Percentiles rank a stretch among this genome's conserved stretches.
These are phyloP conservation scores for Camelina hispida DNA, from an alignment of 345 rosid genomes.

Conservation along the genomic window DNA sequence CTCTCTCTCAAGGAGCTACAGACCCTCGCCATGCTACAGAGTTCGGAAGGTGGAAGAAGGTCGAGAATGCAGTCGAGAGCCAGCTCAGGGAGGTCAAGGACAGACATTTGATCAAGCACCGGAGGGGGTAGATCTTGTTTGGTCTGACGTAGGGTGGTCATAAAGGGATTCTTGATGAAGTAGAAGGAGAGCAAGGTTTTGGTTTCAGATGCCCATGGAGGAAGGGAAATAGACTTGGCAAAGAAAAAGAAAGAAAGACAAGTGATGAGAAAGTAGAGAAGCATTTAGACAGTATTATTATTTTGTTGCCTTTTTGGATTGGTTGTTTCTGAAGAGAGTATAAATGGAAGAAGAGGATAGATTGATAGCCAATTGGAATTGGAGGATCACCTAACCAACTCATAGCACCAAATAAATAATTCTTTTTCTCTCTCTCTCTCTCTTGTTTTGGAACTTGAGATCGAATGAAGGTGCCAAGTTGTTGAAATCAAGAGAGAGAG, in stretches of 20 bases:
- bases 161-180: constrained; percentile 58
- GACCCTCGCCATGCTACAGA: constrained; percentile 81
- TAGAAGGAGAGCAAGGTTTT: constrained; percentile 60
- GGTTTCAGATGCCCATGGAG: constrained; percentile 71
- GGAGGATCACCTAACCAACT: constrained; percentile 42
- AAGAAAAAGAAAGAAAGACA: constrained; percentile 78
- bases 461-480: constrained; percentile 31
- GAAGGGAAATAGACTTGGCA: constrained; percentile 64
- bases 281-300: constrained; percentile 54
- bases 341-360: constrained; percentile 40
- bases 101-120: constrained; percentile 45
- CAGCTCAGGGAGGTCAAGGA: constrained; percentile 90
- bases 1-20: constrained; percentile 70
- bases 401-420: constrained; percentile 27
- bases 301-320: constrained; percentile 30
- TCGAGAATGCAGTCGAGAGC: constrained; percentile 79
- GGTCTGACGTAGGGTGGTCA: constrained; percentile 24
- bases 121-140: constrained; percentile 47
- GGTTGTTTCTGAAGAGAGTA: constrained; percentile 37
- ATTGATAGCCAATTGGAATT: constrained; percentile 35
- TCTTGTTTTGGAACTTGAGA: constrained; percentile 29
- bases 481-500: constrained; percentile 34
- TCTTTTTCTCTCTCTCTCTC: not conserved
- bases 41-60: constrained; percentile 76
- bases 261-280: constrained; percentile 77